Base-by-base conservation (phyloP, 139 green algal genomes). In the Chloropicon primus region DNA sequence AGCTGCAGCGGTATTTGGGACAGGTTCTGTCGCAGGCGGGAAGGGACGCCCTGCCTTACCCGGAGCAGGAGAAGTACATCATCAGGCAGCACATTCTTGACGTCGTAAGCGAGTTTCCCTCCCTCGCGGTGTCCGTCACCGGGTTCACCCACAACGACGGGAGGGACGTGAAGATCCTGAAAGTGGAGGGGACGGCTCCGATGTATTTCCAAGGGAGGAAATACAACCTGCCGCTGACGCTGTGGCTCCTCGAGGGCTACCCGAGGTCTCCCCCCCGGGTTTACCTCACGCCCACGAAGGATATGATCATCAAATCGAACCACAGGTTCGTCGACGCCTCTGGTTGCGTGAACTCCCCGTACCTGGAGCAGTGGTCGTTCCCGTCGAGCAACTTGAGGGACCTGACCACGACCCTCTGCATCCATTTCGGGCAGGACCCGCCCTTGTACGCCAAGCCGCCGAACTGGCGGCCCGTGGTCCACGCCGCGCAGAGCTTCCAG, bases 171-270 rank as follows among this genome's bases (percentile, higher is more conserved):
- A 73, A 87, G 23, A 77, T 95, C 28, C 83, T 97, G n/a, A 86
- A 90, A 80, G 86, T 84, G 2, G 86, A 94, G 27, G 93, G 93
- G 22, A 97, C 93, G 0, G 81, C 97, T 1, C 93, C 93, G 22
- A 94, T 97, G 75, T 90, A 90, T 75, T 94, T 93, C 79, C 86
- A 94, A 89, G 83, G 82, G 22, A 79, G 81, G 28, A 94, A 93
- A 76, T 98, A 98, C 87, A 97, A 97, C 88, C 93, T 98, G n/a
- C 93, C 93, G 0, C 81, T 97, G 27, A 80, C 82, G 0, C 73
- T 96, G 1, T 97, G 88, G 90, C 84, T 97, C 24, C 77, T 86
- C 1, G 92, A 96, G 79, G 72, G 54, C 0, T 98, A 93, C 83
- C 92, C 93, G 0, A 75, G 79, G 24, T 28, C 77, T 0, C 17